Conservation (phyloP, 2,329 filamentous ascomycete species). For the Aspergillus chevalieri region DNA sequence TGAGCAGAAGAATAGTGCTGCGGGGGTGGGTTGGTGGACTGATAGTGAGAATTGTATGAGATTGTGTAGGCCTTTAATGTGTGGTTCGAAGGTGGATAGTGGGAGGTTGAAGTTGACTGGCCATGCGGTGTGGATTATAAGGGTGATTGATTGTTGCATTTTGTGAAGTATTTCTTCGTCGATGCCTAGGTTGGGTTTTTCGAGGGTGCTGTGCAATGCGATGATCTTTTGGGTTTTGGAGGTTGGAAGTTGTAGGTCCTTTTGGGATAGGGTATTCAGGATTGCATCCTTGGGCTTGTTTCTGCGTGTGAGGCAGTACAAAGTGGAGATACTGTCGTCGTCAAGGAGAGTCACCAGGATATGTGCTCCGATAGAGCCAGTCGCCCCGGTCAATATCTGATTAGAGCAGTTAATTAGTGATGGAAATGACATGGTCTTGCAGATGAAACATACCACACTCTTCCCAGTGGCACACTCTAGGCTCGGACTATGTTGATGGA, state of each 20-base stretch:
- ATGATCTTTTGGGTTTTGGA: conserved; percentile 30
- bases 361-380: conserved; percentile 40
- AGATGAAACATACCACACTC: conserved; percentile 16
- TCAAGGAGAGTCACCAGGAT: conserved; percentile 33
- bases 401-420: too few relatives aligned
- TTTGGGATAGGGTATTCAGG: conserved; percentile 14
- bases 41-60: conserved; percentile 43
- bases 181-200: conserved; percentile 39
- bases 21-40: conserved; percentile 24
- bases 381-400: conserved; percentile 39
- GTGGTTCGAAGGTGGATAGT: conserved; percentile 43
- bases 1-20: conserved; percentile 46
- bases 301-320: conserved; percentile 36
- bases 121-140: conserved; percentile 51
- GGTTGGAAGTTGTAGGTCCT: conserved; percentile 15
- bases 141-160: conserved; percentile 37
- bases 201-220: conserved; percentile 35
- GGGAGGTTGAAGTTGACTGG: conserved; percentile 51
- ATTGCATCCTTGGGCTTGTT: conserved; percentile 16
- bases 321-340: conserved; percentile 26
- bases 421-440: too few relatives aligned
- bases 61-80: conserved; percentile 41
- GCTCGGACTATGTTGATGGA: conserved; percentile 24
- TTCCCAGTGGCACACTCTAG: conserved; percentile 9
- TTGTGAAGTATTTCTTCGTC: conserved; percentile 26